Percentiles rank a stretch among this genome's conserved stretches.
Evolutionary conservation across 768 basidiomycete species (phyloP).

Genomic region (Mrakia blollopis): DNA sequence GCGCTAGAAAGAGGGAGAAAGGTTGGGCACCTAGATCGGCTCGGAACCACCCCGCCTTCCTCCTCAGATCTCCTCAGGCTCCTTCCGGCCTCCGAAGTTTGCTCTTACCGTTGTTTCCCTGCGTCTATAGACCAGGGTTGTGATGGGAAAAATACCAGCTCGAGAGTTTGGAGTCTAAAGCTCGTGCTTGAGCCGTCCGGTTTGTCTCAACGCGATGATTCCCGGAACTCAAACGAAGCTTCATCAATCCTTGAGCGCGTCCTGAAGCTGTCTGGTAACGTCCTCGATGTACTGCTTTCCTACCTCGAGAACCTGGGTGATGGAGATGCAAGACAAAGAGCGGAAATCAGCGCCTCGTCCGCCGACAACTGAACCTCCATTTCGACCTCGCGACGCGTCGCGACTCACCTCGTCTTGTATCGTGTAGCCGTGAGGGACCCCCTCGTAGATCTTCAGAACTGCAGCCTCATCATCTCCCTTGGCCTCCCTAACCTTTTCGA

Average conservation of each 20-base stretch:
- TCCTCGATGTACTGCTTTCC: slow-evolving; percentile 6
- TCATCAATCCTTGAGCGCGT: neutral
- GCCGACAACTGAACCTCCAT: too few relatives aligned
- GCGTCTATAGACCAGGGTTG: too few relatives aligned
- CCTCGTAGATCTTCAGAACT: slow-evolving; percentile 11
- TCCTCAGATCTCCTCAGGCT: too few relatives aligned
- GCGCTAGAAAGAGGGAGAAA: neutral
- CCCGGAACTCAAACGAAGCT: neutral
- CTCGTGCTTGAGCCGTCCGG: too few relatives aligned
- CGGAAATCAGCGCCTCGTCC: neutral
- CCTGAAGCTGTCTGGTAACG: neutral
- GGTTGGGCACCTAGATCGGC: too few relatives aligned
- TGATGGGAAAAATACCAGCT: too few relatives aligned
- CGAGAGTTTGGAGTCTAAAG: too few relatives aligned
- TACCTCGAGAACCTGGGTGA: neutral
- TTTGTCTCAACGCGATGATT: neutral
- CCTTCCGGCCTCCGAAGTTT: too few relatives aligned
- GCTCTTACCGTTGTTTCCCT: too few relatives aligned
- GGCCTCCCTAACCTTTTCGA: neutral
- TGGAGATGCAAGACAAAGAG: neutral
- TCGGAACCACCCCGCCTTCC: too few relatives aligned
- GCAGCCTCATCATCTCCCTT: neutral
- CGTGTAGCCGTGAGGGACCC: slow-evolving; percentile 9
- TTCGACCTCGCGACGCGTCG: neutral
- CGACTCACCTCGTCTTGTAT: slow-evolving; percentile 17